Conservation (phyloP, 805 yeast genomes). For the Pichia nanzhaoensis region DNA sequence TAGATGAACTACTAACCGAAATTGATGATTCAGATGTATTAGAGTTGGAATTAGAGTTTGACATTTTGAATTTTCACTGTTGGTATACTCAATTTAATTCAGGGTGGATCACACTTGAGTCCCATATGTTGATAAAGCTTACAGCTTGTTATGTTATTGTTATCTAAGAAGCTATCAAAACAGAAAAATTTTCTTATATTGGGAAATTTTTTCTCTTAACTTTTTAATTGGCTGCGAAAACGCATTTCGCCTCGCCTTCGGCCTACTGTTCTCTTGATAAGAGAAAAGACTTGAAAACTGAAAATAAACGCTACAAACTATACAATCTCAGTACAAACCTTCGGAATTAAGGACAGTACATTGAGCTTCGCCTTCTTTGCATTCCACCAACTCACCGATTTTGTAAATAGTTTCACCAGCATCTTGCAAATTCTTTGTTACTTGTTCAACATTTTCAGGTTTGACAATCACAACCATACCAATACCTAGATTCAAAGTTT, state of each 20-base stretch:
- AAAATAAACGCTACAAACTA: background rate
- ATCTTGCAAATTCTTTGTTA: conserved; percentile 43
- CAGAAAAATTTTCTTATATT: no score
- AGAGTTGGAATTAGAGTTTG: conserved; percentile 10
- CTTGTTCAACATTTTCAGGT: conserved; percentile 54
- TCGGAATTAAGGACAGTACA: conserved; percentile 52
- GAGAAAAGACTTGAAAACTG: no score
- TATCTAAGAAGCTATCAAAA: no score
- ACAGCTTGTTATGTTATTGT: background rate
- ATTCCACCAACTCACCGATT: conserved; percentile 53
- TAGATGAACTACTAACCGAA: conserved; percentile 26
- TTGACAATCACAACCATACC: conserved; percentile 92
- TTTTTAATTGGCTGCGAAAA: no score
- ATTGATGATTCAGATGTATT: conserved; percentile 21
- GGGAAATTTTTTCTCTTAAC: no score
- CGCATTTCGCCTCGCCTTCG: background rate
- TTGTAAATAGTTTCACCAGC: conserved; percentile 71
- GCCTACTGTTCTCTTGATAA: background rate
- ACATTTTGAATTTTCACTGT: conserved; percentile 18
- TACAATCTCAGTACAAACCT: conserved; percentile 31
- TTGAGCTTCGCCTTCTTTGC: conserved; percentile 44
- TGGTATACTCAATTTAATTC: background rate
- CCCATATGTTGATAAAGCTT: background rate
- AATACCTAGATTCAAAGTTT: conserved; percentile 92
- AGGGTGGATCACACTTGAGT: conserved; percentile 3